Conservation (phyloP, 768 basidiomycete species). For the Hebeloma cylindrosporum region DNA sequence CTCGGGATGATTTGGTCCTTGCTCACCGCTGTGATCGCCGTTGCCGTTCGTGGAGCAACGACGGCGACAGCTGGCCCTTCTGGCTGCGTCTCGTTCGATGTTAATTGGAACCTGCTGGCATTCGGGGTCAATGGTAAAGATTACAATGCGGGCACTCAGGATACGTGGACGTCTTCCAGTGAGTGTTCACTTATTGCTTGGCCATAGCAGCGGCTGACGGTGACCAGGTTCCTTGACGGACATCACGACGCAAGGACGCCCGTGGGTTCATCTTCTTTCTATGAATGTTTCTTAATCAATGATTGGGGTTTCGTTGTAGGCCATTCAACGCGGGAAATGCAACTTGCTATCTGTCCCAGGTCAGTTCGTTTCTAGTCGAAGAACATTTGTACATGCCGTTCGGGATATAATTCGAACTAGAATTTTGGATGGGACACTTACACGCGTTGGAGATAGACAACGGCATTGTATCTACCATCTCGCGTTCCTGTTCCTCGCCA, state of each 20-base stretch:
- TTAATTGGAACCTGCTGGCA: slow-evolving; percentile 78
- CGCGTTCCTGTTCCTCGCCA: neutral
- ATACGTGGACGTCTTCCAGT: slow-evolving; percentile 54
- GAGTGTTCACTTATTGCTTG: slow-evolving; percentile 36
- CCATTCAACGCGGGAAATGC: slow-evolving; percentile 64
- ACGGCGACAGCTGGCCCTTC: slow-evolving; percentile 25
- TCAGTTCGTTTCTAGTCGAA: slow-evolving; percentile 21
- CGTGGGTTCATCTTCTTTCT: slow-evolving; percentile 48
- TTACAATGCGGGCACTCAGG: slow-evolving; percentile 73
- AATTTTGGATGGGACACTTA: neutral
- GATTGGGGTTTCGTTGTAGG: slow-evolving; percentile 42
- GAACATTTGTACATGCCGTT: neutral
- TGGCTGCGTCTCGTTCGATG: slow-evolving; percentile 76
- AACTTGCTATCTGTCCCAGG: slow-evolving; percentile 75
- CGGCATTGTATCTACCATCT: neutral
- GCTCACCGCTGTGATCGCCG: slow-evolving; percentile 19
- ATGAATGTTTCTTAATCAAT: neutral
- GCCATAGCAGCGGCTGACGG: slow-evolving; percentile 2
- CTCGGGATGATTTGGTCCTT: slow-evolving; percentile 19
- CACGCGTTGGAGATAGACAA: neutral
- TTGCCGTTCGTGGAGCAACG: slow-evolving; percentile 17
- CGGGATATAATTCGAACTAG: neutral
- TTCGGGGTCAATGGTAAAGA: slow-evolving; percentile 86
- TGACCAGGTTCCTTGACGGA: slow-evolving; percentile 54
- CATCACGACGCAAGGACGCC: slow-evolving; percentile 72